Conservation (phyloP, 805 yeast genomes). For the Saccharomycopsis malanga region DNA sequence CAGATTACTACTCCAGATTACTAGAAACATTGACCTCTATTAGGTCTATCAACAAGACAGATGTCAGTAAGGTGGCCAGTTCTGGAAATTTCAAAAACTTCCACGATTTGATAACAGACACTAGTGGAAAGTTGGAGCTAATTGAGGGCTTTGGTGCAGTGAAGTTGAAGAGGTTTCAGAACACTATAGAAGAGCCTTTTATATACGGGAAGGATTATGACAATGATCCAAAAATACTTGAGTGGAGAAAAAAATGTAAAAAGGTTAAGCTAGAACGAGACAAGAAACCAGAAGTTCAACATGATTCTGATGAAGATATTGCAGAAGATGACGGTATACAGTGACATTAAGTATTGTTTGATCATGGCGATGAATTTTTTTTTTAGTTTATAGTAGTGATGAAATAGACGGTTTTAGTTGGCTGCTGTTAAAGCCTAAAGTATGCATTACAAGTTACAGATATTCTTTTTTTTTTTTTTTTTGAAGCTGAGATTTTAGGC, state of each 20-base stretch:
- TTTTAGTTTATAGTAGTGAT: no score
- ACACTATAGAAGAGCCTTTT: slow-evolving; percentile 43
- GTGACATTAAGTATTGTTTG: no score
- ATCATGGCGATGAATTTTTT: no score
- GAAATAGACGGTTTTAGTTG: no score
- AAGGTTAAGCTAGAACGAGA: slow-evolving; percentile 5
- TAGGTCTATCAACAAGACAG: slow-evolving; percentile 45
- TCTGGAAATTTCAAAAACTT: slow-evolving; percentile 36
- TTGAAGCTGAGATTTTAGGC: no score
- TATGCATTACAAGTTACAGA: no score
- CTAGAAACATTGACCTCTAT: slow-evolving; percentile 41
- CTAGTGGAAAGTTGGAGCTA: slow-evolving; percentile 29
- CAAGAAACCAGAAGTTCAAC: background rate
- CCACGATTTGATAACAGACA: slow-evolving; percentile 15
- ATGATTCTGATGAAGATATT: no score
- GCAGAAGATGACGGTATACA: no score
- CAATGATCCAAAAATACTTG: slow-evolving; percentile 8
- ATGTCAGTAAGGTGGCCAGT: slow-evolving; percentile 44
- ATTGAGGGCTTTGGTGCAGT: slow-evolving; percentile 43
- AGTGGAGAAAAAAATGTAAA: slow-evolving; percentile 10
- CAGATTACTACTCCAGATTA: slow-evolving; percentile 39
- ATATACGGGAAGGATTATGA: slow-evolving; percentile 36
- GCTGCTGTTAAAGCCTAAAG: no score
- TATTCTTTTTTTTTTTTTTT: no score
- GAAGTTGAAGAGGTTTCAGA: slow-evolving; percentile 35